phyloP scores from a whole-genome alignment of 108 stramenopile species.

The Cyclotella cryptica region DNA sequence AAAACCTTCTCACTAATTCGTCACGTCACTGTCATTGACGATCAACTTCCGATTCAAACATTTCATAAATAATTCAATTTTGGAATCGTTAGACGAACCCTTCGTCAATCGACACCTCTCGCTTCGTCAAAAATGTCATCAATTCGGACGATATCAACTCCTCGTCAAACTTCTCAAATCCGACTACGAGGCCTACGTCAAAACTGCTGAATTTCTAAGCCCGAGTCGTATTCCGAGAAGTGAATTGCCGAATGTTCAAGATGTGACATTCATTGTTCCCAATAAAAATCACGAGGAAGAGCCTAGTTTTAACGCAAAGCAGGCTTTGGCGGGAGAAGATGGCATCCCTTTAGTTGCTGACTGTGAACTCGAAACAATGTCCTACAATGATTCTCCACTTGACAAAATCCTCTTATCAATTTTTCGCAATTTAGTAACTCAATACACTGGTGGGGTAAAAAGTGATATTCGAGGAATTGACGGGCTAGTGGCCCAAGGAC shows the following conservation, averaged over 20 bases:
- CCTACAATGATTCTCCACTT: constrained; percentile 66
- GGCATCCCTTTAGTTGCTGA: constrained; percentile 66
- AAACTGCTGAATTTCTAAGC: constrained; percentile 77
- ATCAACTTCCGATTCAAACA: neutral
- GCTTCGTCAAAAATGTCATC: constrained; percentile 57
- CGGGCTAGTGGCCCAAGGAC: constrained; percentile 87
- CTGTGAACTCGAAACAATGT: constrained; percentile 65
- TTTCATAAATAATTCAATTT: neutral
- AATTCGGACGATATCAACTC: constrained; percentile 72
- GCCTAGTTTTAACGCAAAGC: constrained; percentile 12
- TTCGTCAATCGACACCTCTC: constrained; percentile 22
- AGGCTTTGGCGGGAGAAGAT: constrained; percentile 23
- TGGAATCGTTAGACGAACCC: neutral
- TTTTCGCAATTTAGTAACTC: constrained; percentile 75
- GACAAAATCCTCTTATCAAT: constrained; percentile 69
- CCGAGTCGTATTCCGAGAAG: constrained; percentile 71
- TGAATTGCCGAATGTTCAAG: constrained; percentile 81
- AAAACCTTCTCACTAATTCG: neutral
- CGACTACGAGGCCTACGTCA: constrained; percentile 79
- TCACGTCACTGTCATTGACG: neutral
- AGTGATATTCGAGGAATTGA: constrained; percentile 67
- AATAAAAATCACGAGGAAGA: neutral
- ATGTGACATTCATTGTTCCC: constrained; percentile 51
- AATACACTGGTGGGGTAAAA: constrained; percentile 66
- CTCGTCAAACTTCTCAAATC: constrained; percentile 64